These are phyloP conservation scores for Eudorina sp. DNA, from an alignment of 139 green algal species.

Conservation along the genomic window DNA sequence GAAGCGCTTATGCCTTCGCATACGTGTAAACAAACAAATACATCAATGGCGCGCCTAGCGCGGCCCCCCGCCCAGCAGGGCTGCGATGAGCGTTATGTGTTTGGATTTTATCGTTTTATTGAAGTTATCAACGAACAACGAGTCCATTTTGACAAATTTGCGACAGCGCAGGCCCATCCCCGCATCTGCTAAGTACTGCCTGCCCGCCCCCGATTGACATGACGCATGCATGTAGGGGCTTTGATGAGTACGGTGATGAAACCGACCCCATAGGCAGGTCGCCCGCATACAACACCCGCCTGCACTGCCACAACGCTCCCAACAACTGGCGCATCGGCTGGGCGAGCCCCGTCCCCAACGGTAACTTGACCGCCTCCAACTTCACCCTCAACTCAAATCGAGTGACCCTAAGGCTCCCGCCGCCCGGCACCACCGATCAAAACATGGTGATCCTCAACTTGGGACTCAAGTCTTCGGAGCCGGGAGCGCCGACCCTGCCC, in stretches of 20 bases:
- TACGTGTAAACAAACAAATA: background rate
- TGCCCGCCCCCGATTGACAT: background rate
- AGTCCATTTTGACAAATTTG: no score
- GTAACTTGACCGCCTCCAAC: conserved; percentile 6
- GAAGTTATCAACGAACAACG: no score
- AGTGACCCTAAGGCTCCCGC: background rate
- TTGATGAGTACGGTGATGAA: conserved; percentile 3
- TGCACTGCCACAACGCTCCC: conserved; percentile 6
- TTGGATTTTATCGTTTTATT: no score
- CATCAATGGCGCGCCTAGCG: no score
- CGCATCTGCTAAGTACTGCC: background rate
- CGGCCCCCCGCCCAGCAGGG: no score
- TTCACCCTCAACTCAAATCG: conserved; percentile 2
- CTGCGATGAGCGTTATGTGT: no score
- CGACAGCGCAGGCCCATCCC: no score
- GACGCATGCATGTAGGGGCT: background rate
- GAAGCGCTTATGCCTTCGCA: no score
- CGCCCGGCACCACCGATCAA: background rate
- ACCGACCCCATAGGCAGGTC: background rate
- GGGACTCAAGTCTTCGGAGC: background rate
- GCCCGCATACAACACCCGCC: no score
- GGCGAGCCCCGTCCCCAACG: background rate
- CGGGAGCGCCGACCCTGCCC: background rate
- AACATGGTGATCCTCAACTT: conserved; percentile 1
- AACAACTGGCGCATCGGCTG: background rate